Conservation (phyloP, 306 rosid genomes). For the Malus fusca region DNA sequence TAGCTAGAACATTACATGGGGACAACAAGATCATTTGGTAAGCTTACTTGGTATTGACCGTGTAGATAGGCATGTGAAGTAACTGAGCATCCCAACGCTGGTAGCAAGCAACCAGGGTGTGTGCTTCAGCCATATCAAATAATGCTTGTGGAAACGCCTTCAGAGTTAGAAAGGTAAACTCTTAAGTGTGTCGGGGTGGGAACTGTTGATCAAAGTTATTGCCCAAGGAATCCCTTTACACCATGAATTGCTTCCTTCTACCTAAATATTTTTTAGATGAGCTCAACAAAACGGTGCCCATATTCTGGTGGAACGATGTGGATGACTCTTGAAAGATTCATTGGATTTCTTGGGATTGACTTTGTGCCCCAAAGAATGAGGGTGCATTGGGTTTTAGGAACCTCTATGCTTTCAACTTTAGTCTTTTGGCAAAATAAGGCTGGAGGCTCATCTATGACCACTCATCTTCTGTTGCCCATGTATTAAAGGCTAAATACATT, state of each 20-base stretch:
- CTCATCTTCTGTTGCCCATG: neutral
- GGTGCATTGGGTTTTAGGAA: neutral
- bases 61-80: neutral
- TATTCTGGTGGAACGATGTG: neutral
- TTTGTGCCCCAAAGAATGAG: neutral
- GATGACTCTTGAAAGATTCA: neutral
- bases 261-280: neutral
- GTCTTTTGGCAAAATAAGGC: neutral
- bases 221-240: neutral
- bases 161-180: neutral
- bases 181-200: neutral
- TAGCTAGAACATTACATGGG: neutral
- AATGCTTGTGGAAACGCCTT: neutral
- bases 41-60: neutral
- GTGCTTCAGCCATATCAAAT: neutral
- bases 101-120: rapidly evolving
- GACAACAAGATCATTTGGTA: neutral
- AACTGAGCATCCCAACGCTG: neutral
- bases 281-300: neutral
- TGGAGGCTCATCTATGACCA: neutral
- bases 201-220: neutral
- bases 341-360: neutral
- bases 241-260: neutral
- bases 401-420: neutral
- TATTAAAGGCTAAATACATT: neutral